These are phyloP conservation scores for Epichloe sp. DNA, from an alignment of 2,329 filamentous ascomycete genomes.

Conservation along the genomic window DNA sequence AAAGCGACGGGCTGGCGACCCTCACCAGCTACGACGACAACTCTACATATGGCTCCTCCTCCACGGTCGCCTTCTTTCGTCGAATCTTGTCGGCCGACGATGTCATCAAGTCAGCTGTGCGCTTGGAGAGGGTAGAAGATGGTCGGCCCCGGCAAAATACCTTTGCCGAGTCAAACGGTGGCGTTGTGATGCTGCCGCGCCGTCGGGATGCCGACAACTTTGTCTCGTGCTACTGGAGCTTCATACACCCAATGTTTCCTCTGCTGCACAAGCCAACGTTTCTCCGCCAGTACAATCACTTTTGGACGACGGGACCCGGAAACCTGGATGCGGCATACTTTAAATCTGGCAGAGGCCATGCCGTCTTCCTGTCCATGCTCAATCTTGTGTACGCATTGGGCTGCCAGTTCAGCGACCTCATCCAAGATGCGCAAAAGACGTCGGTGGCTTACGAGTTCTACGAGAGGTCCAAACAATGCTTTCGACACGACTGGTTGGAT, in stretches of 20 bases:
- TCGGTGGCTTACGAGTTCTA: conserved; percentile 2
- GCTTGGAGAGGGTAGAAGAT: not conserved
- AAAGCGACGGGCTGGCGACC: conserved; percentile 4
- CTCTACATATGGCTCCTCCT: conserved; percentile 3
- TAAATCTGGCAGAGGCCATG: not conserved
- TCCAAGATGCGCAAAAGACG: conserved; percentile 1
- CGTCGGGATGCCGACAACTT: not conserved
- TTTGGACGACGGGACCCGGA: not conserved
- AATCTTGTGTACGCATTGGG: conserved; percentile 1
- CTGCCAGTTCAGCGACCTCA: conserved; percentile 2
- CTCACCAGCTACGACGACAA: conserved; percentile 3
- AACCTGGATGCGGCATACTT: not conserved
- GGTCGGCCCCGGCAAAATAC: not conserved
- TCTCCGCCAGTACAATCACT: not conserved
- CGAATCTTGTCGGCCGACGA: not conserved
- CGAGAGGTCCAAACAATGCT: not conserved
- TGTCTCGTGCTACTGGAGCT: conserved; percentile 3
- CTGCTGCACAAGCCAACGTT: conserved; percentile 1
- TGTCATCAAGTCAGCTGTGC: not conserved
- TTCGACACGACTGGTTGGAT: conserved; percentile 2
- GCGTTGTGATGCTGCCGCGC: not conserved
- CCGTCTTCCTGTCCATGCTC: conserved; percentile 2
- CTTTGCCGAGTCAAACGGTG: not conserved
- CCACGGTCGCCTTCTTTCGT: conserved; percentile 3
- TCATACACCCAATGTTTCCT: conserved; percentile 2